Base-by-base conservation (phyloP, 208 protist species). In the Phytomonas sp. region DNA sequence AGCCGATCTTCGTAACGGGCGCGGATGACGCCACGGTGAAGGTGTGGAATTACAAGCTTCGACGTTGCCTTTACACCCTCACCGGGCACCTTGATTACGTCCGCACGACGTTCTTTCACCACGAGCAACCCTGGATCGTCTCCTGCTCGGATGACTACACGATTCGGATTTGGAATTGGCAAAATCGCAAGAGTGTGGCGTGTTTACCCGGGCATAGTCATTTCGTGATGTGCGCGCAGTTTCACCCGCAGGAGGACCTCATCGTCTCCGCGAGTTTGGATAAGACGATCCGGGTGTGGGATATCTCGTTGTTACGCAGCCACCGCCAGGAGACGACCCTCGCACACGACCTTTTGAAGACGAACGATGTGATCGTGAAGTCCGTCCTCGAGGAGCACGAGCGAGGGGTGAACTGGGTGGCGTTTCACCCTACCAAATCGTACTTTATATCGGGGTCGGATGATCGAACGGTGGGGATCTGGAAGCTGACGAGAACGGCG, bases 161-260 rank as follows among this genome's bases (percentile, higher is more conserved):
- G 29, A 94, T 99, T 61, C 87, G 98, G 37, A 98, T 99, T 72
- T 99, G 98, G 98, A 99, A 99, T 78, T 99, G 97, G 97, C 96
- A 99, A 78, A 96, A 82, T 29, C 83, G 98, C 34, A 86, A 72
- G 31, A 99, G 97, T 79, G 85, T 99, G 20, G 85, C 88, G 8
- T 94, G 94, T 26, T 84, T 99, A 43, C 97, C 98, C 23, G 99
- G 97, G 20, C 93, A 98, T 76, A 91, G 89, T 59, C 99, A 99
- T 83, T 99, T 99, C 81, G 99, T 99, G 26, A 99, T 99, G 98
- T 99, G 91, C 74, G 99, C 98, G 20, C 74, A 83, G 46, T 99
- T 99, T 75, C 97, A 99, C 83, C 96, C 97, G 17, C 85, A 74
- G 60, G 87, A 93, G 26, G 94, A 98, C 72, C 80, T 99, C 8